phyloP scores from a whole-genome alignment of 2,329 filamentous ascomycete genomes.

The Gnomoniopsis sp. region DNA sequence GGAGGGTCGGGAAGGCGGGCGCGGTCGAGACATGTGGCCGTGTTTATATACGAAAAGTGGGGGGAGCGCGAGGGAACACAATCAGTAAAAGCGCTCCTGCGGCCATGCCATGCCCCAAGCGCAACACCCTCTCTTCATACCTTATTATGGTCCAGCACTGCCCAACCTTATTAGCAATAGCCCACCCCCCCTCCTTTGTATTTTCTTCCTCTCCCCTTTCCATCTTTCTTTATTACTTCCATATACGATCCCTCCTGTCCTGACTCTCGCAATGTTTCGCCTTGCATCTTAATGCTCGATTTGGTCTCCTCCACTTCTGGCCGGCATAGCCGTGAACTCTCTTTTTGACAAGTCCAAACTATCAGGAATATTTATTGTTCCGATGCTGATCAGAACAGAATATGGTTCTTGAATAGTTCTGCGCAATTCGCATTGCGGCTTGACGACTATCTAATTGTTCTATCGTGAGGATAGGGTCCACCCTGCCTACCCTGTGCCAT shows the following conservation, averaged over 20 bases:
- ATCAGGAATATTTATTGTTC: no score
- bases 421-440: no score
- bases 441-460: no score
- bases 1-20: slow-evolving; percentile 39
- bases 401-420: no score
- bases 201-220: not conserved
- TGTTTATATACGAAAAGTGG: slow-evolving; percentile 59
- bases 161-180: not conserved
- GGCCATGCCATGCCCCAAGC: not conserved
- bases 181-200: not conserved
- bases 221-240: not conserved
- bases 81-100: slow-evolving; percentile 42
- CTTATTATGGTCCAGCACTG: not conserved
- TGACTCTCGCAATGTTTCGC: not conserved
- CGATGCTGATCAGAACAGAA: no score
- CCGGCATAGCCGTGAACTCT: not conserved
- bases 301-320: not conserved
- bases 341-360: not conserved
- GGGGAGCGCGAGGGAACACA: slow-evolving; percentile 43
- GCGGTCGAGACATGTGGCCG: slow-evolving; percentile 52
- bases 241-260: not conserved
- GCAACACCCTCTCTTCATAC: not conserved
- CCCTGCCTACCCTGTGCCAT: no score
- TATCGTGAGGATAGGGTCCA: no score
- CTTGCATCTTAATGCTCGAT: not conserved